Base-by-base conservation (phyloP, 495 filamentous ascomycete species). In the Lasiosphaeria miniovina region DNA sequence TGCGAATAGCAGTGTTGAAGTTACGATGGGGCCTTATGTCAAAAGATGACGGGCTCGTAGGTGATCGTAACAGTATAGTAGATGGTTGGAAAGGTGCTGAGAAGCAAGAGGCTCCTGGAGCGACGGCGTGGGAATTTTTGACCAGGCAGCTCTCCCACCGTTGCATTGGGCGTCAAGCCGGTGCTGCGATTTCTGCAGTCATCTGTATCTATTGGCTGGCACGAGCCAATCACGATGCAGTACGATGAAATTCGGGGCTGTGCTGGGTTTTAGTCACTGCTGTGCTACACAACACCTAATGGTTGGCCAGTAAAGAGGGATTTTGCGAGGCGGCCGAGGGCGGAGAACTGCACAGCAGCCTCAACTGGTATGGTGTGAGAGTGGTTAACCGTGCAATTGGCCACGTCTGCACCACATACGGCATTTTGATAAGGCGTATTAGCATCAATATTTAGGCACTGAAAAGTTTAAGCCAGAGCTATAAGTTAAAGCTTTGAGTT, bases 331-430 rank as follows among this genome's bases (percentile, higher is more conserved):
- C 38, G 38, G 38, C 8, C 38, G 38, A 12, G 38, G 7, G 38
- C 38, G 38, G 38, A 41, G 38, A 41, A 41, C 49, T 31, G 49
- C 49, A n/a, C 33, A 34, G 49, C 24, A 6, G 49, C 24, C 49
- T 6, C 31, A n/a, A 52, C 5, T 52, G 49, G 24, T 31, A 35
- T 52, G 49, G 49, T 34, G 31, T 1, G 49, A 12, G 33, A 52
- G 33, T 31, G 49, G 49, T 52, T n/a, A n/a, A 52, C 31, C 49
- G 49, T 52, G 31, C 5, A 52, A 52, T 52, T 52, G 49, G 49
- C 49, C 49, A 35, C 31, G 24, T 12, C 31, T n/a, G 33, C 31
- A 52, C 49, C n/a, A 34, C 15, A 34, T 52, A 32, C 40, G 49
- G 49, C 49, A n/a, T 49, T 52, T 49, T 52, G 49, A 34, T 9